A percentile compares a stretch with the other conserved stretches of the same genome.
phyloP scores from a whole-genome alignment of 495 filamentous ascomycete genomes.

The Clavariopsis aquatica region DNA sequence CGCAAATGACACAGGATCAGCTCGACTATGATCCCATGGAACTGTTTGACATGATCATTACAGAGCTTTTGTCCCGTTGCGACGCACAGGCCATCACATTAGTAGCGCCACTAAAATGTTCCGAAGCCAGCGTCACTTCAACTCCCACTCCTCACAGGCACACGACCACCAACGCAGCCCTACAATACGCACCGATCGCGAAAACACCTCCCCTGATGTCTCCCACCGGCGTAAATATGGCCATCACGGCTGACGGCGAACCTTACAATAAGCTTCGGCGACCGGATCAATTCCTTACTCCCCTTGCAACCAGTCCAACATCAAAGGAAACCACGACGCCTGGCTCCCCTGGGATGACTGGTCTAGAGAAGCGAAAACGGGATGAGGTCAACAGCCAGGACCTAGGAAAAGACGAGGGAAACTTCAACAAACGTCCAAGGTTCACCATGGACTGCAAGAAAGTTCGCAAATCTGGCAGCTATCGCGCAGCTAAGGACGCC shows the following conservation, averaged over 20 bases:
- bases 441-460: conserved; percentile 1
- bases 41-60: not conserved
- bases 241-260: conserved; percentile 27
- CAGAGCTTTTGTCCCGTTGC: not conserved
- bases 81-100: not conserved
- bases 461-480: not conserved
- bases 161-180: not conserved
- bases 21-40: not conserved
- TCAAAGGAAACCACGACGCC: not conserved
- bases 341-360: not conserved
- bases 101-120: not conserved
- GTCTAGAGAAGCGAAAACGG: conserved; percentile 14
- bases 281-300: conserved; percentile 22
- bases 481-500: not conserved
- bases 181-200: not conserved
- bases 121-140: not conserved
- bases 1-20: not conserved
- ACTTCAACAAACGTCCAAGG: not conserved
- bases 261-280: conserved; percentile 36
- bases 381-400: conserved; percentile 2
- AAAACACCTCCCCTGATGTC: conserved; percentile 11
- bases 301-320: not conserved
- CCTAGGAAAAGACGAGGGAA: not conserved
- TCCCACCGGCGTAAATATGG: conserved; percentile 21
- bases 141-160: not conserved